A percentile compares a stretch with the other conserved stretches of the same genome.
Evolutionary conservation across 306 rosid species (phyloP).

Genomic region (Aeschynomene evenia): DNA sequence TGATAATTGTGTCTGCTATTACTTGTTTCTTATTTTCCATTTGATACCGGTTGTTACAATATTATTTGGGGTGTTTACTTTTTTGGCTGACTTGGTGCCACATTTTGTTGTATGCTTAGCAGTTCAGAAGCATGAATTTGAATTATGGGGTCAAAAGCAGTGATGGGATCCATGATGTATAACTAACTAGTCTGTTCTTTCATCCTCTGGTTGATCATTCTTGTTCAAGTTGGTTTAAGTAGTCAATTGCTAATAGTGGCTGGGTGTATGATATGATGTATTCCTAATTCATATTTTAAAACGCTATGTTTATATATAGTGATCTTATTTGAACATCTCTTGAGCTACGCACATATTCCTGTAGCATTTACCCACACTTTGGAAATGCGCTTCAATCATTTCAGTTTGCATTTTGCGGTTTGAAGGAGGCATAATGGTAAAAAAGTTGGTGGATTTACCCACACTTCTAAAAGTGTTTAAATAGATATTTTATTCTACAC

Average conservation of each 20-base stretch:
- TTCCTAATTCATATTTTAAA: background rate
- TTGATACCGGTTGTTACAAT: too few relatives aligned
- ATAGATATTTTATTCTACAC: too few relatives aligned
- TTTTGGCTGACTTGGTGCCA: slow-evolving; percentile 5
- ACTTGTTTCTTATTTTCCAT: too few relatives aligned
- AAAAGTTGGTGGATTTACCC: too few relatives aligned
- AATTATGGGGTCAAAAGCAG: slow-evolving; percentile 31
- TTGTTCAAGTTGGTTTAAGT: background rate
- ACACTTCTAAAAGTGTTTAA: too few relatives aligned
- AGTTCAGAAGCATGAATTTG: slow-evolving; percentile 51
- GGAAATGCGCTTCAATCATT: too few relatives aligned
- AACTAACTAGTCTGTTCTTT: slow-evolving; percentile 9
- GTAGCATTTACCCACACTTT: too few relatives aligned
- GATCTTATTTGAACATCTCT: background rate
- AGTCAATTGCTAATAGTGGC: background rate
- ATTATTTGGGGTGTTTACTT: background rate
- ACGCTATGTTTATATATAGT: background rate
- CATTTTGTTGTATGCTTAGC: slow-evolving; percentile 21
- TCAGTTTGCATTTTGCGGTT: too few relatives aligned
- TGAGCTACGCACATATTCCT: background rate
- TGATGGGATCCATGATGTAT: slow-evolving; percentile 21
- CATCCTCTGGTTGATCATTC: slow-evolving; percentile 12
- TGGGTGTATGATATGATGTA: slow-evolving; percentile 4
- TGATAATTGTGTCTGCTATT: too few relatives aligned
- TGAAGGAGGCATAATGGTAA: too few relatives aligned